Conservation (phyloP, 1,139 yeast species). For the Suhomyces anneliseae region DNA sequence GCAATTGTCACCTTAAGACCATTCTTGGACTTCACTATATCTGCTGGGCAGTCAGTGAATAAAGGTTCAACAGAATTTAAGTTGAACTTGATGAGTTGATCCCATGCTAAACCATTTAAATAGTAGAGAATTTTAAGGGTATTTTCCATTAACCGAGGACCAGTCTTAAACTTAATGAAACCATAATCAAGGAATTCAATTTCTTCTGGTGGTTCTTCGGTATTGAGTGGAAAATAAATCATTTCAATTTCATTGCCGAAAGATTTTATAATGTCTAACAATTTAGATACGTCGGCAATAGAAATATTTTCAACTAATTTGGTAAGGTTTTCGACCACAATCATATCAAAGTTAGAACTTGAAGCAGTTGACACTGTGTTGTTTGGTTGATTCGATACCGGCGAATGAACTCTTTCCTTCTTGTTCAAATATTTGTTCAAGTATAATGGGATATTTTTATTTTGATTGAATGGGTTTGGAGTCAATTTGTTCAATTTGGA, state of each 20-base stretch:
- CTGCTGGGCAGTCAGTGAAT: slow-evolving; percentile 6
- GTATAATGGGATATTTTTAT: slow-evolving; percentile 13
- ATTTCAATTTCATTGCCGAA: slow-evolving; percentile 43
- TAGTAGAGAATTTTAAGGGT: slow-evolving; percentile 34
- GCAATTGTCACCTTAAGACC: slow-evolving; percentile 35
- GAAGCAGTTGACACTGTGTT: neutral
- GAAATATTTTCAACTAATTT: slow-evolving; percentile 21
- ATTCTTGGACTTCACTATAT: slow-evolving; percentile 26
- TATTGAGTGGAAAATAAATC: slow-evolving; percentile 43
- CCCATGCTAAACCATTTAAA: slow-evolving; percentile 28
- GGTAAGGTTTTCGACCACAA: slow-evolving; percentile 47
- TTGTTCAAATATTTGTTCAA: slow-evolving; percentile 17
- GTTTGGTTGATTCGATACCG: neutral
- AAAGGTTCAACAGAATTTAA: slow-evolving; percentile 11
- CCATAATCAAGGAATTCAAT: slow-evolving; percentile 28
- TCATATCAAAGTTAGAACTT: slow-evolving; percentile 27
- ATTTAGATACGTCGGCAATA: neutral
- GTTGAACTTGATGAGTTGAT: slow-evolving; percentile 25
- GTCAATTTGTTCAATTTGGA: slow-evolving; percentile 18
- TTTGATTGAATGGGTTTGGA: slow-evolving; percentile 39
- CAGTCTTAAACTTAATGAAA: slow-evolving; percentile 28
- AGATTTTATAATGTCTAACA: slow-evolving; percentile 29
- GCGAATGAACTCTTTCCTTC: slow-evolving; percentile 18
- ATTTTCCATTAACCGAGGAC: slow-evolving; percentile 17
- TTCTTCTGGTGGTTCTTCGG: slow-evolving; percentile 9